These are phyloP conservation scores for Tephrocybe sp. DNA, from an alignment of 768 basidiomycete species.

Conservation along the genomic window DNA sequence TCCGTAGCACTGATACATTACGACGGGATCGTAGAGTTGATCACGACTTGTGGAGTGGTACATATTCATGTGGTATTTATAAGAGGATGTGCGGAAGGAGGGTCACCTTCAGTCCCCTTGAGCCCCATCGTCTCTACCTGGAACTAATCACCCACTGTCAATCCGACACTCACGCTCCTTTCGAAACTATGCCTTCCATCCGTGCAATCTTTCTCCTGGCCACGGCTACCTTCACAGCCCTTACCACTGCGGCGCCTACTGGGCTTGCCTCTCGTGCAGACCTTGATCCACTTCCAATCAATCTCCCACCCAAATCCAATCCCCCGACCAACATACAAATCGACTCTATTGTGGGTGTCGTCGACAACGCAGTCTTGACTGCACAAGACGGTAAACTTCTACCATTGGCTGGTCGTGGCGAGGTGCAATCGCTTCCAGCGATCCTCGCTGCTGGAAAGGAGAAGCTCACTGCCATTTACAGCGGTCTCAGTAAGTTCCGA, in stretches of 20 bases:
- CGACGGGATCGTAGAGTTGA: too few species aligned
- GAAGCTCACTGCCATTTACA: neutral
- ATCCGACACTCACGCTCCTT: neutral
- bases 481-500: neutral
- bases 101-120: too few species aligned
- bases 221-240: neutral
- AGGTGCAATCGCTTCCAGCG: conserved; percentile 9
- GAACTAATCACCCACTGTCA: neutral
- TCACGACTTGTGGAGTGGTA: too few species aligned
- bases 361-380: too few species aligned
- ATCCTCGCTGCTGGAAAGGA: conserved; percentile 5
- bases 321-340: neutral
- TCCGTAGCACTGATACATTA: too few species aligned
- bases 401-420: neutral
- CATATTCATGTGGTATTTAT: too few species aligned
- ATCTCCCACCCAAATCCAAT: neutral
- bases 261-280: neutral
- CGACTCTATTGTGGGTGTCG: neutral
- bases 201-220: neutral
- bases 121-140: too few species aligned
- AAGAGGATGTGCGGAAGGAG: too few species aligned
- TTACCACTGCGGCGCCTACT: neutral
- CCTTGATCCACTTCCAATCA: neutral
- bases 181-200: neutral
- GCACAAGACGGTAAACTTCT: too few species aligned